Base-by-base conservation (phyloP, 768 basidiomycete species). In the Calocybe cyanea region DNA sequence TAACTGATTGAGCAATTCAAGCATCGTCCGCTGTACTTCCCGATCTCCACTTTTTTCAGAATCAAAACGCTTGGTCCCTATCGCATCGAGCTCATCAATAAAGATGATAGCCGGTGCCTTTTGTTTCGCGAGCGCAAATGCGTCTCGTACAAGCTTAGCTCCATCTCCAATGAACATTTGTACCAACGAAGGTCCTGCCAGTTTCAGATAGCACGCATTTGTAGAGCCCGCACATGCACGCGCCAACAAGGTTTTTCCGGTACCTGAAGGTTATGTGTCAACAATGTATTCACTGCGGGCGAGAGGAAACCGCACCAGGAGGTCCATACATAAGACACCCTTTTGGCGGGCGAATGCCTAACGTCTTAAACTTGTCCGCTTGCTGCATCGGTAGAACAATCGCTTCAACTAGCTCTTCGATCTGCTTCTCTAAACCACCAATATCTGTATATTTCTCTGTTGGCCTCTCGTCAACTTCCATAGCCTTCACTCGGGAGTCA, bases 121-220 rank as follows among this genome's bases (percentile, higher is more conserved):
- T 75, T 96, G 90, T 67, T 97, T 98, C 14, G 96, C 96, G 37
- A 99, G 77, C 37, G 94, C 93, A 62, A 99, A 98, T 2, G 95
- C 95, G 59, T 99, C 96, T 37, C 96, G 90, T 17, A 99, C 96
- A 41, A 99, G 82, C 66, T 97, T 98, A 44, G 96, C 96, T 59
- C 96, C 96, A 64, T 98, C 96, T 67, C 96, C 96, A 55, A 99
- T 99, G 66, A 95, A 99, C 96, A 98, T 99, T 68, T 99, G 96
- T 10, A 99, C 96, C 42, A 99, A 79, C 41, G 94, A 94, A 19
- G 96, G 95, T 15, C 92, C 96, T 28, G 96, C 96, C 20, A 99
- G 81, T 66, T 99, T 98, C 53, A 99, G 79, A 64, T 95, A 99
- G 65, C 95, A 98, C 7, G 96, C 96, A 54, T 95, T 89, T 37